A percentile compares a stretch with the other conserved stretches of the same genome.
These are phyloP conservation scores for Candida mattraensis DNA, from an alignment of 805 yeast genomes.

Conservation along the genomic window DNA sequence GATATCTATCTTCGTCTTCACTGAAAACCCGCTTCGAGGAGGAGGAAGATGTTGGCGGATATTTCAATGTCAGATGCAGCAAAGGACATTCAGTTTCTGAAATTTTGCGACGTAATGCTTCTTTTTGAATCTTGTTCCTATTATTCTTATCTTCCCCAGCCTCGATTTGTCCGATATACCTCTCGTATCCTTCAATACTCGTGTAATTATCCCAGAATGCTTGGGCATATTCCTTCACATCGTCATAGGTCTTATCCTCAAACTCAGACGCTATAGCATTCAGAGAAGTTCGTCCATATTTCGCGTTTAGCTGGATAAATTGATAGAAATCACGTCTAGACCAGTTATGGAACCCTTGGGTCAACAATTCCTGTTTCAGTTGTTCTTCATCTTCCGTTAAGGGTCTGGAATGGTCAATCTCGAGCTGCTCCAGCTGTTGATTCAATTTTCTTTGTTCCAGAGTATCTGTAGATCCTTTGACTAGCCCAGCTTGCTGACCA, in stretches of 20 bases:
- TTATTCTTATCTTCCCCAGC: constrained; percentile 83
- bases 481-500: constrained; percentile 61
- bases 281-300: constrained; percentile 78
- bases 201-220: constrained; percentile 79
- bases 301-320: constrained; percentile 70
- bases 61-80: constrained; percentile 68
- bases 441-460: constrained; percentile 24
- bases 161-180: constrained; percentile 77
- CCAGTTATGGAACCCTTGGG: constrained; percentile 80
- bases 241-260: constrained; percentile 78
- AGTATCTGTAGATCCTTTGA: constrained; percentile 47
- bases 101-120: constrained; percentile 73
- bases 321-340: constrained; percentile 83
- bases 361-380: constrained; percentile 55
- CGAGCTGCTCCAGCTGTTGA: constrained; percentile 57
- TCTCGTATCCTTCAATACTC: constrained; percentile 87
- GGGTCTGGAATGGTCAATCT: constrained; percentile 74
- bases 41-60: constrained; percentile 62
- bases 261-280: constrained; percentile 73
- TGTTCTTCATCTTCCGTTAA: constrained; percentile 79
- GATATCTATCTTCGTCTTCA: constrained; percentile 88
- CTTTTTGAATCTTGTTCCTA: constrained; percentile 67
- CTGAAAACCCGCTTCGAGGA: constrained; percentile 57
- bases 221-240: constrained; percentile 72
- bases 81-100: constrained; percentile 67